Evolutionary conservation across 2,329 filamentous ascomycete genomes (phyloP).

Genomic region (Hirsutella minnesotensis): DNA sequence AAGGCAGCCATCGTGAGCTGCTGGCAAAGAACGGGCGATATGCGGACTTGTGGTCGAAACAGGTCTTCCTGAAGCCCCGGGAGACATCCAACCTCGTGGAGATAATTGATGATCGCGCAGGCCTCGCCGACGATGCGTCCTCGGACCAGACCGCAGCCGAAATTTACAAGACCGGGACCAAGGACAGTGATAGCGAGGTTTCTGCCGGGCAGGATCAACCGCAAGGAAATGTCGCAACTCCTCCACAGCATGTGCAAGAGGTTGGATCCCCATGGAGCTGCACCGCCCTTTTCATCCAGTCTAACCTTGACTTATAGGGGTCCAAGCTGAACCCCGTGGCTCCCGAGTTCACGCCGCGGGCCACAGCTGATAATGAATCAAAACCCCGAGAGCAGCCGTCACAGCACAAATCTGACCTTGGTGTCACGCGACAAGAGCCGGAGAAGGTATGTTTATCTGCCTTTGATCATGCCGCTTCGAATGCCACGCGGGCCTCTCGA

Average conservation of each 20-base stretch:
- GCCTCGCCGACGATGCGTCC: constrained; percentile 24
- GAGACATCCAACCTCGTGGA: constrained; percentile 13
- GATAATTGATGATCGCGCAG: constrained; percentile 8
- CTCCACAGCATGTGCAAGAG: constrained; percentile 32
- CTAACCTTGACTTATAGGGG: constrained; percentile 34
- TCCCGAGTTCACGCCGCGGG: constrained; percentile 40
- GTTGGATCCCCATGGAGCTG: constrained; percentile 20
- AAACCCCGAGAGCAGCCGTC: not conserved
- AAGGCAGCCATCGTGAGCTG: constrained; percentile 48
- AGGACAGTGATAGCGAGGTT: constrained; percentile 12
- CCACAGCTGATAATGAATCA: not conserved
- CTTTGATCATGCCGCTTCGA: too few relatives aligned
- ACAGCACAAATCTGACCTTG: too few relatives aligned
- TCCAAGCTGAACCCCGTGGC: constrained; percentile 44
- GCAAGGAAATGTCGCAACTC: constrained; percentile 18
- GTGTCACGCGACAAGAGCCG: too few relatives aligned
- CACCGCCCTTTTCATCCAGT: constrained; percentile 13
- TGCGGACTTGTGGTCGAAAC: constrained; percentile 52
- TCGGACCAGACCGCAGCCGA: constrained; percentile 23
- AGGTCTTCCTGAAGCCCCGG: constrained; percentile 41
- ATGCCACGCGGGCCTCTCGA: too few relatives aligned
- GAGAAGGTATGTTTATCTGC: too few relatives aligned
- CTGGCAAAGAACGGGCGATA: constrained; percentile 49
- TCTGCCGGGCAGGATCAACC: constrained; percentile 8
- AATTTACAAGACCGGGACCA: constrained; percentile 14